phyloP scores from a whole-genome alignment of 1,139 yeast genomes.

The Meyerozyma carpophila region DNA sequence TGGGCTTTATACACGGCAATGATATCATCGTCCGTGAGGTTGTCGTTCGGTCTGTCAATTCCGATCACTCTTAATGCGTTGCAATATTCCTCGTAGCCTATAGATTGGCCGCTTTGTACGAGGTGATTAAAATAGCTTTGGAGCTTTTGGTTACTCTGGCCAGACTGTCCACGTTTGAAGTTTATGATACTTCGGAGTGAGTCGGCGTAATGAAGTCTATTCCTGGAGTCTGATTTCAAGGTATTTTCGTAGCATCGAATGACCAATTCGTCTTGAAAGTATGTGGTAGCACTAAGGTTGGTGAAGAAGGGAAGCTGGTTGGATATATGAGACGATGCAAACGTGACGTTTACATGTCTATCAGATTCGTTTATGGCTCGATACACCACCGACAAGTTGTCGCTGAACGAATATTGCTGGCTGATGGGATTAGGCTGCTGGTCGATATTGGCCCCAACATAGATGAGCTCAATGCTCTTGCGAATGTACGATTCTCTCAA shows the following conservation, averaged over 20 bases:
- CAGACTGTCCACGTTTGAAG: constrained; percentile 9
- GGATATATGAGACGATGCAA: constrained; percentile 19
- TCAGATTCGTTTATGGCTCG: constrained; percentile 38
- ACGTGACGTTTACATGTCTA: constrained; percentile 25
- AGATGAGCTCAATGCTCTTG: constrained; percentile 43
- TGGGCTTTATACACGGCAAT: constrained; percentile 43
- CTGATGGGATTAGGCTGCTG: constrained; percentile 25
- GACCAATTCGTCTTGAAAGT: constrained; percentile 58
- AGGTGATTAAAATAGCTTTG: constrained; percentile 49
- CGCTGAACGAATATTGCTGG: constrained; percentile 34
- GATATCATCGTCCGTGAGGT: constrained; percentile 37
- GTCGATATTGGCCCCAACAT: constrained; percentile 24
- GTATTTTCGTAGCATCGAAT: constrained; percentile 58
- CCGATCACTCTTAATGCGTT: constrained; percentile 53
- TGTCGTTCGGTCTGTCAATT: constrained; percentile 20
- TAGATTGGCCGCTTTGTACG: constrained; percentile 46
- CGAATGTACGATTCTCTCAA: constrained; percentile 45
- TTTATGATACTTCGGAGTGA: constrained; percentile 30
- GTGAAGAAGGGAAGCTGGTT: constrained; percentile 32
- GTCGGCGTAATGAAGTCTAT: constrained; percentile 64
- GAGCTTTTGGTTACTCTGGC: constrained; percentile 14
- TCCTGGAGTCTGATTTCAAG: constrained; percentile 45
- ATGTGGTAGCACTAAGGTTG: constrained; percentile 52
- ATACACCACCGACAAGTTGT: constrained; percentile 31
- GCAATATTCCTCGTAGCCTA: constrained; percentile 58